Percentiles rank a stretch among this genome's conserved stretches.
Conservation (phyloP, 1,284 basidiomycete species). For the Heterobasidion occidentale region DNA sequence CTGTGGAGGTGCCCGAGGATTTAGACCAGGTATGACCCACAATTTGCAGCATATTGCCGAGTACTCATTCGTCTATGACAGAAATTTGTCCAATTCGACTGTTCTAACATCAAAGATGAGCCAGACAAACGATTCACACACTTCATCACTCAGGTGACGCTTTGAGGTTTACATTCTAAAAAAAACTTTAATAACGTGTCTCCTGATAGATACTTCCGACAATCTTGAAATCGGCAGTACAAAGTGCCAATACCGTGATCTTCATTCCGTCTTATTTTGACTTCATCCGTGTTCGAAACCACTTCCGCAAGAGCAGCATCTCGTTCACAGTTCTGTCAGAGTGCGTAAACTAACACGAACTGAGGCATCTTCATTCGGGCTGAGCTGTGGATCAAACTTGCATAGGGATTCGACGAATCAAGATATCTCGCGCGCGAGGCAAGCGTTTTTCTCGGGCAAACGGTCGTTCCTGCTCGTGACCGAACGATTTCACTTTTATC, state of each 20-base stretch:
- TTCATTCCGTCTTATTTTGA: constrained; percentile 96
- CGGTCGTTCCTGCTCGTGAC: constrained; percentile 86
- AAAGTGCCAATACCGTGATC: constrained; percentile 81
- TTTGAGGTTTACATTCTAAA: neutral
- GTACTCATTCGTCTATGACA: constrained; percentile 21
- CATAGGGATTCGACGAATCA: constrained; percentile 84
- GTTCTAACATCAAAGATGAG: constrained; percentile 68
- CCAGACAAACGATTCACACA: constrained; percentile 80
- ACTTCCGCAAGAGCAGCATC: constrained; percentile 72
- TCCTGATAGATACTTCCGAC: constrained; percentile 63
- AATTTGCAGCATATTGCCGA: neutral
- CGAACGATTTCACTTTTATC: constrained; percentile 97
- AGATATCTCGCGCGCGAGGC: constrained; percentile 89
- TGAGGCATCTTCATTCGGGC: constrained; percentile 14
- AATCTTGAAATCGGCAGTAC: constrained; percentile 86
- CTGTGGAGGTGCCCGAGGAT: constrained; percentile 72
- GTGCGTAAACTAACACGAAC: constrained; percentile 29
- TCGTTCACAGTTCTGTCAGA: constrained; percentile 85
- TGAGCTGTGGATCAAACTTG: neutral
- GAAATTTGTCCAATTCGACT: constrained; percentile 74
- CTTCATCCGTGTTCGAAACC: constrained; percentile 87
- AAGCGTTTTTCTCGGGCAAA: constrained; percentile 87
- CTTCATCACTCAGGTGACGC: constrained; percentile 74
- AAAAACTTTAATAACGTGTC: neutral
- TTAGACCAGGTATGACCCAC: constrained; percentile 57